These are phyloP conservation scores for Calocybe cyanea DNA, from an alignment of 768 basidiomycete genomes.

Conservation along the genomic window DNA sequence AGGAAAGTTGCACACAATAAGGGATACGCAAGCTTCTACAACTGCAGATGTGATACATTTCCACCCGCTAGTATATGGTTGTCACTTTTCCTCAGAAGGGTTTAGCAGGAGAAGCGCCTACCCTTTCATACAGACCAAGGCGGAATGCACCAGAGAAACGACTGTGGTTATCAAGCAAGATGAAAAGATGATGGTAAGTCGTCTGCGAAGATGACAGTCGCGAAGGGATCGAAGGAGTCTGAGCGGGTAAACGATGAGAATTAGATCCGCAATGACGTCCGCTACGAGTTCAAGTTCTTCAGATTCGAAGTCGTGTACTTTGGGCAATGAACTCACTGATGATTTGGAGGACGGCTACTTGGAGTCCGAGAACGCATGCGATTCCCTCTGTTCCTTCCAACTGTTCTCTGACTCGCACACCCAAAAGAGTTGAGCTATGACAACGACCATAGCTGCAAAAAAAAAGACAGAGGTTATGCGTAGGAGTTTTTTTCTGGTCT, in stretches of 20 bases:
- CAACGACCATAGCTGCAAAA: slow-evolving; percentile 26
- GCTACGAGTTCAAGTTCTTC: slow-evolving; percentile 11
- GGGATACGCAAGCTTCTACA: slow-evolving; percentile 37
- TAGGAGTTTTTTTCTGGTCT: slow-evolving; percentile 21
- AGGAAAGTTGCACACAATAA: slow-evolving; percentile 38
- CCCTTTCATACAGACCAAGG: slow-evolving; percentile 30
- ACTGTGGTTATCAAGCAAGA: slow-evolving; percentile 48
- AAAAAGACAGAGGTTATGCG: slow-evolving; percentile 26
- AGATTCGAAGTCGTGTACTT: neutral
- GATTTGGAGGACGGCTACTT: slow-evolving; percentile 49
- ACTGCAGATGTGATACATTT: slow-evolving; percentile 34
- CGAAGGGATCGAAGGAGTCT: slow-evolving; percentile 39
- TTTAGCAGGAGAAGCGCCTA: neutral
- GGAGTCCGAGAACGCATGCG: slow-evolving; percentile 39
- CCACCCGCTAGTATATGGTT: slow-evolving; percentile 16
- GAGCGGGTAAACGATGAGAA: slow-evolving; percentile 43
- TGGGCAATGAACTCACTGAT: slow-evolving; percentile 35
- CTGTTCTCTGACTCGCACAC: slow-evolving; percentile 30
- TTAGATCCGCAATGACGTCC: slow-evolving; percentile 35
- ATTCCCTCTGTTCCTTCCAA: slow-evolving; percentile 34
- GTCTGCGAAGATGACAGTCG: slow-evolving; percentile 32
- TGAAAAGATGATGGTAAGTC: slow-evolving; percentile 48
- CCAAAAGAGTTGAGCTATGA: slow-evolving; percentile 43
- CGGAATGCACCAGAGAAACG: slow-evolving; percentile 41
- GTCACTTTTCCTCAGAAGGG: too few relatives aligned